A percentile compares a stretch with the other conserved stretches of the same genome.
These are phyloP conservation scores for rapeseed (Brassica napus) DNA, from an alignment of 345 rosid species.

Conservation along the genomic window DNA sequence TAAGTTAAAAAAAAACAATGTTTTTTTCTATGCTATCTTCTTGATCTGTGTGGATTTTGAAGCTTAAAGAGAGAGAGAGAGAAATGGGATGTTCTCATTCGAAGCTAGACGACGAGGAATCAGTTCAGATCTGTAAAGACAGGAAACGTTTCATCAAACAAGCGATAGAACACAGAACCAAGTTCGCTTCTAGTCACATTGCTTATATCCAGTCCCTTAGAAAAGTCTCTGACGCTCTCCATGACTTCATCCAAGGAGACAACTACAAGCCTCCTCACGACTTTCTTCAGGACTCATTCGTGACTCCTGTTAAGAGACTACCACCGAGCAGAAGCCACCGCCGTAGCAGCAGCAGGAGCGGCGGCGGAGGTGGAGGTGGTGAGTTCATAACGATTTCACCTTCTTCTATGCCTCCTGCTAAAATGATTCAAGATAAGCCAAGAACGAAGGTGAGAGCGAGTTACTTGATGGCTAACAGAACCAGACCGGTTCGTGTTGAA, in stretches of 20 bases:
- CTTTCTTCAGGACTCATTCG: conserved; percentile 50
- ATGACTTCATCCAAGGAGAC: conserved; percentile 71
- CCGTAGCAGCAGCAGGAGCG: not conserved
- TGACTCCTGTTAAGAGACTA: conserved; percentile 62
- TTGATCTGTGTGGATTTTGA: conserved; percentile 1
- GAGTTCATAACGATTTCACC: conserved; percentile 75
- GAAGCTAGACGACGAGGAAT: conserved; percentile 84
- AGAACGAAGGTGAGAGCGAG: conserved; percentile 57
- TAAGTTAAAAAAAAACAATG: not conserved
- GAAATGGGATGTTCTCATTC: conserved; percentile 96
- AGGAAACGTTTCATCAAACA: conserved; percentile 84
- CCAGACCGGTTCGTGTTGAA: conserved; percentile 67
- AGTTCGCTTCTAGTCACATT: conserved; percentile 71
- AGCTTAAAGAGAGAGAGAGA: conserved; percentile 21
- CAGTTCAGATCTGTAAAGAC: conserved; percentile 93
- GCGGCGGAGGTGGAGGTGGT: conserved; percentile 6
- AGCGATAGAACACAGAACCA: conserved; percentile 82
- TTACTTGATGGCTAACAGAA: conserved; percentile 70
- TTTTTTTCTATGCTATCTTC: not conserved
- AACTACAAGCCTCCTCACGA: conserved; percentile 55
- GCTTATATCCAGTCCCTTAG: conserved; percentile 83
- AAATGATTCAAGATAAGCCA: conserved; percentile 49
- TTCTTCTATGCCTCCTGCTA: conserved; percentile 37
- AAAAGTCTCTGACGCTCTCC: conserved; percentile 85
- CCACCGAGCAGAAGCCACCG: conserved; percentile 12